Conservation (phyloP, 257 asterid species). For the Handroanthus guayacan region DNA sequence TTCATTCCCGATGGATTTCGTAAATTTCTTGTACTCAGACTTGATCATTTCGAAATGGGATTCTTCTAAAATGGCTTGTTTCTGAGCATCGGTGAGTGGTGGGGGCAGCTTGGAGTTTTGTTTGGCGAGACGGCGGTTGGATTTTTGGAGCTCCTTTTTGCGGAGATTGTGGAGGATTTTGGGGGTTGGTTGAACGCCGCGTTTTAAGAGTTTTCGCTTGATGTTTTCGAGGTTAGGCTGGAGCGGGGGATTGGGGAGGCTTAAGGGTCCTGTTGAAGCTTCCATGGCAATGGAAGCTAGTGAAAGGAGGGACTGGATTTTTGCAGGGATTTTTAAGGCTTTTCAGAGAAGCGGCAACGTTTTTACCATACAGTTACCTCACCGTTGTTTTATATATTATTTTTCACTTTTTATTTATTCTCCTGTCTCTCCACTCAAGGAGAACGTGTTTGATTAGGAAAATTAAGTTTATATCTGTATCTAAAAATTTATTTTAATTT, state of each 20-base stretch:
- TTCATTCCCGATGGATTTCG: conserved; percentile 35
- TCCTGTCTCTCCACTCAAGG: too few species aligned
- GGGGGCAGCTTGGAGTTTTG: conserved; percentile 58
- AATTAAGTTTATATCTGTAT: too few species aligned
- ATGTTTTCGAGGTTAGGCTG: conserved; percentile 59
- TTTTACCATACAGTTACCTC: background rate
- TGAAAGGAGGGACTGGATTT: background rate
- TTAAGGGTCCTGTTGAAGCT: conserved; percentile 63
- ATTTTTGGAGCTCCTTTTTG: conserved; percentile 80
- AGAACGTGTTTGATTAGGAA: too few species aligned
- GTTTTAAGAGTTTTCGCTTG: conserved; percentile 59
- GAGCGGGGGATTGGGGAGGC: conserved; percentile 52
- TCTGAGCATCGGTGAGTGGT: conserved; percentile 58
- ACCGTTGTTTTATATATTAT: background rate
- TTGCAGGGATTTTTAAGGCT: background rate
- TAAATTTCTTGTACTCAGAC: conserved; percentile 73
- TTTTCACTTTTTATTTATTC: too few species aligned
- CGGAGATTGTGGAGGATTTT: conserved; percentile 85
- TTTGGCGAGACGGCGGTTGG: conserved; percentile 81
- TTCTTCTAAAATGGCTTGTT: conserved; percentile 58
- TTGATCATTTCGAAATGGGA: conserved; percentile 64
- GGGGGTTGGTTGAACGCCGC: conserved; percentile 78
- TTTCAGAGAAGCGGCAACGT: conserved; percentile 26
- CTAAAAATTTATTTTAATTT: too few species aligned
- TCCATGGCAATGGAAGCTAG: conserved; percentile 60